These are phyloP conservation scores for Theileria parva DNA, from an alignment of 169 alveolate genomes.

Conservation along the genomic window DNA sequence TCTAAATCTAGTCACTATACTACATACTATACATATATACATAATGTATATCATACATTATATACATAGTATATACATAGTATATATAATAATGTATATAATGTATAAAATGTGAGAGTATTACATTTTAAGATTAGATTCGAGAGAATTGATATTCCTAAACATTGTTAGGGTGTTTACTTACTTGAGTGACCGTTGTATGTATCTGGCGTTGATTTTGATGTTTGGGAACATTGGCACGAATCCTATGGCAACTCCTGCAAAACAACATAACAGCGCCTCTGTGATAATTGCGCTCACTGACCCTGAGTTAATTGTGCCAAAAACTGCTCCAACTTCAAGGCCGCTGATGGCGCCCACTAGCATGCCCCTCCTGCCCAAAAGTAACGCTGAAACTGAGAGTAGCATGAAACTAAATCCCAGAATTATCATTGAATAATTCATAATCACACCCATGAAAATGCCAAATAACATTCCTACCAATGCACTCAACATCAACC, in stretches of 20 bases:
- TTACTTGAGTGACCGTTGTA: conserved; percentile 30
- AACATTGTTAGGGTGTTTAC: neutral
- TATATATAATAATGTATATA: neutral
- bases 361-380: conserved; percentile 59
- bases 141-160: neutral
- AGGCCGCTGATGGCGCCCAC: conserved; percentile 45
- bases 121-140: neutral
- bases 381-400: conserved; percentile 33
- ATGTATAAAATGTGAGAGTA: neutral
- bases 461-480: conserved; percentile 33
- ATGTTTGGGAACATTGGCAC: conserved; percentile 58
- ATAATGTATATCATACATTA: too few species aligned
- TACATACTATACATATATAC: too few species aligned
- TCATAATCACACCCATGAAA: conserved; percentile 11
- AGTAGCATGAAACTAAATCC: conserved; percentile 41
- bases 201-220: conserved; percentile 57
- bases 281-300: conserved; percentile 26
- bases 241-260: conserved; percentile 60
- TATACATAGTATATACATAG: too few species aligned
- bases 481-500: conserved; percentile 35
- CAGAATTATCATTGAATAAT: neutral
- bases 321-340: conserved; percentile 41
- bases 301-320: conserved; percentile 28
- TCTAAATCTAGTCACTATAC: too few species aligned
- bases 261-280: conserved; percentile 27